phyloP scores from a whole-genome alignment of 2,329 filamentous ascomycete species.

The Bipolaris bicolor region DNA sequence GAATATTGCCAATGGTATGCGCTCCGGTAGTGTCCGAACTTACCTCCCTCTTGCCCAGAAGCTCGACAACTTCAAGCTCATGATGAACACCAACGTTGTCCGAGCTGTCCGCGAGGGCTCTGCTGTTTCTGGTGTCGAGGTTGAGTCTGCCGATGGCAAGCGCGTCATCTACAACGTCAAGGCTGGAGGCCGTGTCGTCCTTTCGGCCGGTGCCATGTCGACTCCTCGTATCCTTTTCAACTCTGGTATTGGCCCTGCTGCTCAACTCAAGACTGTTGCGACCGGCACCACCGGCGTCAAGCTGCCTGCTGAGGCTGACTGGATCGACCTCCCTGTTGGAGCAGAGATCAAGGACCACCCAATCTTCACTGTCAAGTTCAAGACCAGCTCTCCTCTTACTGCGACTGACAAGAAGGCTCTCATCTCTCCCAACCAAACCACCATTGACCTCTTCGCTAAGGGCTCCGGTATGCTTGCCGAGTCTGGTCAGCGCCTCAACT shows the following conservation, averaged over 20 bases:
- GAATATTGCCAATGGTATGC: slow-evolving; percentile 68
- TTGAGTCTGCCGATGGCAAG: slow-evolving; percentile 54
- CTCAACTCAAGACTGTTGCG: slow-evolving; percentile 54
- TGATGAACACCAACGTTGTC: slow-evolving; percentile 68
- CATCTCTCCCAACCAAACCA: slow-evolving; percentile 38
- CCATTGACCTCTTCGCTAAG: slow-evolving; percentile 43
- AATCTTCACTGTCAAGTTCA: slow-evolving; percentile 46
- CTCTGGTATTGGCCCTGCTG: slow-evolving; percentile 69
- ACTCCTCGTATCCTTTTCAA: slow-evolving; percentile 71
- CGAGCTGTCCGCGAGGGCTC: slow-evolving; percentile 67
- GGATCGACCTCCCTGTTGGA: slow-evolving; percentile 59
- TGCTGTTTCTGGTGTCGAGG: slow-evolving; percentile 68
- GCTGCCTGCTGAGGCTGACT: slow-evolving; percentile 52
- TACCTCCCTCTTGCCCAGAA: slow-evolving; percentile 68
- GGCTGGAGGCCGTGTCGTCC: slow-evolving; percentile 65
- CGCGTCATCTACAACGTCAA: slow-evolving; percentile 61
- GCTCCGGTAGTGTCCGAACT: slow-evolving; percentile 71
- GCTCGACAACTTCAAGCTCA: slow-evolving; percentile 69
- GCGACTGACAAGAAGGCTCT: slow-evolving; percentile 31
- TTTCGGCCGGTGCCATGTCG: slow-evolving; percentile 71
- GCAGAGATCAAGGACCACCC: slow-evolving; percentile 50
- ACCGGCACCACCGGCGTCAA: slow-evolving; percentile 50
- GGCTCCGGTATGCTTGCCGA: slow-evolving; percentile 53
- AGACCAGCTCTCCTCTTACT: slow-evolving; percentile 28
- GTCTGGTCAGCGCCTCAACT: slow-evolving; percentile 56